phyloP scores from a whole-genome alignment of 179 eudicot species.

The Camellia oleifera region DNA sequence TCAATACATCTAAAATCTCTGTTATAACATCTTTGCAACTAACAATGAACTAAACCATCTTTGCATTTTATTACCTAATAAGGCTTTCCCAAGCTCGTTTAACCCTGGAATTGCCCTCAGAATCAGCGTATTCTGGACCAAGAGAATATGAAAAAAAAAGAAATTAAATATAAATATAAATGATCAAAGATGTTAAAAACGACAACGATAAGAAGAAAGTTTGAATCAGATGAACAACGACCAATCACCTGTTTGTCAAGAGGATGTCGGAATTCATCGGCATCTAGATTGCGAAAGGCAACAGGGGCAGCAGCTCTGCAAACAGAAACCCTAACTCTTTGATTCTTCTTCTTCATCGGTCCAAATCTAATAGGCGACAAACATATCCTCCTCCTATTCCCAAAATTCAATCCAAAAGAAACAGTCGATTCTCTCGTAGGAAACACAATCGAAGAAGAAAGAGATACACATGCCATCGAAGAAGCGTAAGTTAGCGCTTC shows the following conservation, averaged over 20 bases:
- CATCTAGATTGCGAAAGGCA: conserved; percentile 73
- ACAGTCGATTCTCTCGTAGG: conserved; percentile 19
- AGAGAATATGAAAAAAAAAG: not conserved
- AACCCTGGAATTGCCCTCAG: conserved; percentile 88
- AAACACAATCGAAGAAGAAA: conserved; percentile 28
- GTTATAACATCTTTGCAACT: conserved; percentile 23
- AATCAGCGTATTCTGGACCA: conserved; percentile 67
- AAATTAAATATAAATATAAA: not conserved
- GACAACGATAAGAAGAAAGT: not conserved
- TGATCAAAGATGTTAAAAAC: not conserved
- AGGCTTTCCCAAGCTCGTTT: too few species aligned
- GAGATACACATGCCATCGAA: conserved; percentile 44
- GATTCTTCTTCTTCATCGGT: conserved; percentile 19
- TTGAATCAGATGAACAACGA: not conserved
- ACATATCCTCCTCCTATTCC: conserved; percentile 15
- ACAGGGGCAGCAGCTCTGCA: conserved; percentile 51
- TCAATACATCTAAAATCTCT: not conserved
- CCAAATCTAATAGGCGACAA: conserved; percentile 22
- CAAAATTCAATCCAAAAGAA: conserved; percentile 12
- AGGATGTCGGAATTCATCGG: conserved; percentile 93
- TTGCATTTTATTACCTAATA: too few species aligned
- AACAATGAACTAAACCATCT: too few species aligned
- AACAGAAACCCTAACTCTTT: conserved; percentile 23
- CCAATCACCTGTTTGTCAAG: conserved; percentile 75
- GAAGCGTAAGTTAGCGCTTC: not conserved